Percentiles rank a stretch among this genome's conserved stretches.
phyloP scores from a whole-genome alignment of 352 stramenopile genomes.

The Globisporangium megalacanthum region DNA sequence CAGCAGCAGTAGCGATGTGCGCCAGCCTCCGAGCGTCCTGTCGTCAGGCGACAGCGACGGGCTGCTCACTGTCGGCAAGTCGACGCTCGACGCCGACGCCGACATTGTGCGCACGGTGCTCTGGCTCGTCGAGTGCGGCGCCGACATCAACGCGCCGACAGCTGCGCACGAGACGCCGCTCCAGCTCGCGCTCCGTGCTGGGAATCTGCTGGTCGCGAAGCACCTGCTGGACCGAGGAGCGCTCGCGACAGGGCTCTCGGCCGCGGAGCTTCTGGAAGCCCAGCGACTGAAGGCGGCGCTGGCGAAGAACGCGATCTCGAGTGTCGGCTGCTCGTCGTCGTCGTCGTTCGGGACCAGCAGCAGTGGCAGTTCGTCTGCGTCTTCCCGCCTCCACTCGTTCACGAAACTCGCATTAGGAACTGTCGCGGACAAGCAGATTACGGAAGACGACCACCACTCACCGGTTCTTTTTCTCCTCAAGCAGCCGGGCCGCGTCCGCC shows the following conservation, averaged over 20 bases:
- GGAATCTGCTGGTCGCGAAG: constrained; percentile 47
- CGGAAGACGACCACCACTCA: constrained; percentile 17
- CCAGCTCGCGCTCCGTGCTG: constrained; percentile 47
- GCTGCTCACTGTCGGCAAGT: constrained; percentile 17
- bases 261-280: constrained; percentile 33
- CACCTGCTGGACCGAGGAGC: constrained; percentile 48
- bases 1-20: constrained; percentile 17
- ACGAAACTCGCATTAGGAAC: constrained; percentile 9
- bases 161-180: constrained; percentile 39
- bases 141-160: constrained; percentile 54
- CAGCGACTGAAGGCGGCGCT: constrained; percentile 48
- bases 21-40: background rate
- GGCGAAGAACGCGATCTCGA: constrained; percentile 56
- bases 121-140: constrained; percentile 76
- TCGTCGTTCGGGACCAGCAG: too few relatives aligned
- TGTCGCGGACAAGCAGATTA: constrained; percentile 14
- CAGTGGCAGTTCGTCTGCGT: constrained; percentile 1
- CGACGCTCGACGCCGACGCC: constrained; percentile 38
- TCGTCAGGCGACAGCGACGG: background rate
- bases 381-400: constrained; percentile 15
- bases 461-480: constrained; percentile 70
- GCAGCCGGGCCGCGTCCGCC: constrained; percentile 56
- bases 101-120: constrained; percentile 56
- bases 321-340: constrained; percentile 30
- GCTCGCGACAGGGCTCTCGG: constrained; percentile 36